Conservation (phyloP, 257 asterid species). For the Solanum chilense region DNA sequence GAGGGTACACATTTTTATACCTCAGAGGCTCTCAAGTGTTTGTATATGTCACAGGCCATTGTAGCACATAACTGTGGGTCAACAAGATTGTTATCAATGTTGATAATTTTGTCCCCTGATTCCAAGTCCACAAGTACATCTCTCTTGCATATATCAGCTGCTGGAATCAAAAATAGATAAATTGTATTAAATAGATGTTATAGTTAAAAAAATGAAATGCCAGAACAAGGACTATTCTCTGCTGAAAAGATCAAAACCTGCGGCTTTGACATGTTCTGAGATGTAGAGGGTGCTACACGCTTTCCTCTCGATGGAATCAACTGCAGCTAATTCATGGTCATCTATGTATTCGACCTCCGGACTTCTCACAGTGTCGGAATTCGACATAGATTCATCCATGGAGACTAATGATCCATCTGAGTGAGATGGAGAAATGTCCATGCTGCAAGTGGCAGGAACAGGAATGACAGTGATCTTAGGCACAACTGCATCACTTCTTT, state of each 20-base stretch:
- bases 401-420: constrained; percentile 53
- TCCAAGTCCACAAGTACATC: constrained; percentile 35
- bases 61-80: constrained; percentile 90
- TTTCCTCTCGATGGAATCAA: constrained; percentile 60
- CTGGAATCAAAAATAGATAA: neutral
- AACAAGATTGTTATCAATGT: constrained; percentile 52
- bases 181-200: neutral
- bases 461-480: constrained; percentile 11
- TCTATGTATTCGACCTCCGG: constrained; percentile 89
- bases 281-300: constrained; percentile 52
- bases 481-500: constrained; percentile 18
- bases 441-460: constrained; percentile 10
- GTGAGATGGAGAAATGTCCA: constrained; percentile 31
- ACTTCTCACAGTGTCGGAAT: constrained; percentile 74
- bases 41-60: constrained; percentile 85
- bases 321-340: constrained; percentile 31
- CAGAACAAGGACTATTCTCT: neutral
- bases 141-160: constrained; percentile 61
- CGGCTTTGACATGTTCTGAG: constrained; percentile 33
- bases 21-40: constrained; percentile 87
- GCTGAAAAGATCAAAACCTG: constrained; percentile 21
- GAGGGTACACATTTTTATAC: constrained; percentile 9
- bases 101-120: constrained; percentile 29
- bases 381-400: constrained; percentile 88
- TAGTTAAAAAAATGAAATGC: neutral